Evolutionary conservation across 805 yeast species (phyloP).

Genomic region (Schizosaccharomyces pombe): DNA sequence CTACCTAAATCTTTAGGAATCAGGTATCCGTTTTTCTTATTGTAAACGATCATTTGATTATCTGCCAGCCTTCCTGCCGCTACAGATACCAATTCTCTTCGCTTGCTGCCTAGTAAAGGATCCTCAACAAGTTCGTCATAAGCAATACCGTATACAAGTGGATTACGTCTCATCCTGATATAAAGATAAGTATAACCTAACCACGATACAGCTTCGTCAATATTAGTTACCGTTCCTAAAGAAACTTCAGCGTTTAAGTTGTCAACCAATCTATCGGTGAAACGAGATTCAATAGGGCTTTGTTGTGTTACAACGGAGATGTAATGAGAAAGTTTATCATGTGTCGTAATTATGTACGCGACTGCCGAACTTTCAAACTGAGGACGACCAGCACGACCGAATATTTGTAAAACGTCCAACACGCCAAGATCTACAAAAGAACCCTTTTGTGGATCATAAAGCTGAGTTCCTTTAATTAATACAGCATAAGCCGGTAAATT

Average conservation of each 20-base stretch:
- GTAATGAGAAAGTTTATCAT: slow-evolving; percentile 65
- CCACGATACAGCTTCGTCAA: slow-evolving; percentile 92
- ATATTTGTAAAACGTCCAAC: slow-evolving; percentile 89
- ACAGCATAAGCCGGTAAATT: slow-evolving; percentile 96
- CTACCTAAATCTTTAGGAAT: slow-evolving; percentile 78
- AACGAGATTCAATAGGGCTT: slow-evolving; percentile 79
- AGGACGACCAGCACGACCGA: slow-evolving; percentile 98
- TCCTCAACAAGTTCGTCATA: slow-evolving; percentile 72
- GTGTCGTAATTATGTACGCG: slow-evolving; percentile 68
- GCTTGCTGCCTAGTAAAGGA: slow-evolving; percentile 46
- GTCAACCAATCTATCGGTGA: slow-evolving; percentile 59
- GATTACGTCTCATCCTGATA: slow-evolving; percentile 86
- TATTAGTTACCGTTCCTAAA: slow-evolving; percentile 78
- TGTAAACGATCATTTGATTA: slow-evolving; percentile 81
- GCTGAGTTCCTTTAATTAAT: slow-evolving; percentile 86
- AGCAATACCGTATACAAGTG: slow-evolving; percentile 72
- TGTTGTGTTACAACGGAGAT: slow-evolving; percentile 77
- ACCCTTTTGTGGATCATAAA: slow-evolving; percentile 83
- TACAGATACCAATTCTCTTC: slow-evolving; percentile 49
- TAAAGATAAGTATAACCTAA: slow-evolving; percentile 87
- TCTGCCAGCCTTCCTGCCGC: slow-evolving; percentile 72
- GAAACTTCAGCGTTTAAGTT: slow-evolving; percentile 92
- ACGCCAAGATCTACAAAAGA: slow-evolving; percentile 85
- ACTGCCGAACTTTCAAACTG: slow-evolving; percentile 83
- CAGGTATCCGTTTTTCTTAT: slow-evolving; percentile 58